A percentile compares a stretch with the other conserved stretches of the same genome.
Conservation (phyloP, 192 early-diverging fungal genomes). For the Glomus cerebriforme region DNA sequence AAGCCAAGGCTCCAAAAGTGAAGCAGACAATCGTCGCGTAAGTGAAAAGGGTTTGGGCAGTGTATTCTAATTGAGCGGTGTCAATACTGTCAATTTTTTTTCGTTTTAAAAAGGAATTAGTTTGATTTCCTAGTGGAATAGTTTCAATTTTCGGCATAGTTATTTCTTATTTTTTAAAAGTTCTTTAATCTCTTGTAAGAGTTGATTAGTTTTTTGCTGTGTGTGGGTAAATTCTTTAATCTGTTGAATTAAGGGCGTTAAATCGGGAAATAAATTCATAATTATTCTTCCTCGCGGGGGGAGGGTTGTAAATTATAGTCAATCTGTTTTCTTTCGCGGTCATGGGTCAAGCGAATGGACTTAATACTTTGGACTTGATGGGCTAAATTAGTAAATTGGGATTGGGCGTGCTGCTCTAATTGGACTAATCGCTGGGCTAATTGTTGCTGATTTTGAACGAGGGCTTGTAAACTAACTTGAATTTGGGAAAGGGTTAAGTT, state of each 20-base stretch:
- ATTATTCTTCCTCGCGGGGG: not conserved
- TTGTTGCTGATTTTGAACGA: not conserved
- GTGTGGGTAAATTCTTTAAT: not conserved
- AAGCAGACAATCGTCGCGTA: not conserved
- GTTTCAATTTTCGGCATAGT: no score
- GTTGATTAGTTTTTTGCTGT: not conserved
- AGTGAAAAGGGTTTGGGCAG: not conserved
- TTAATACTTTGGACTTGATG: conserved; percentile 24
- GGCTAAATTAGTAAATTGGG: not conserved
- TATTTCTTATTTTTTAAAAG: no score
- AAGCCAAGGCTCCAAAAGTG: not conserved
- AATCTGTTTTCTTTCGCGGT: conserved; percentile 8
- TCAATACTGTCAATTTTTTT: no score
- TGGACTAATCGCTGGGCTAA: not conserved
- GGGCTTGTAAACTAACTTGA: not conserved
- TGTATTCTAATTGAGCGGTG: conserved; percentile 5
- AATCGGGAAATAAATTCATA: conserved; percentile 2
- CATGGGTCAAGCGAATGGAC: not conserved
- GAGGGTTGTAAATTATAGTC: conserved; percentile 5
- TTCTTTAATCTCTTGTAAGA: no score
- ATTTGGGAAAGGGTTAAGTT: not conserved
- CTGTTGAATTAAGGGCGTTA: conserved; percentile 10
- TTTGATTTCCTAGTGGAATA: no score
- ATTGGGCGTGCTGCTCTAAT: not conserved
- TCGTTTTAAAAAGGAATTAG: no score